Evolutionary conservation across 768 basidiomycete genomes (phyloP).

Genomic region (Leccinum rimulosum): DNA sequence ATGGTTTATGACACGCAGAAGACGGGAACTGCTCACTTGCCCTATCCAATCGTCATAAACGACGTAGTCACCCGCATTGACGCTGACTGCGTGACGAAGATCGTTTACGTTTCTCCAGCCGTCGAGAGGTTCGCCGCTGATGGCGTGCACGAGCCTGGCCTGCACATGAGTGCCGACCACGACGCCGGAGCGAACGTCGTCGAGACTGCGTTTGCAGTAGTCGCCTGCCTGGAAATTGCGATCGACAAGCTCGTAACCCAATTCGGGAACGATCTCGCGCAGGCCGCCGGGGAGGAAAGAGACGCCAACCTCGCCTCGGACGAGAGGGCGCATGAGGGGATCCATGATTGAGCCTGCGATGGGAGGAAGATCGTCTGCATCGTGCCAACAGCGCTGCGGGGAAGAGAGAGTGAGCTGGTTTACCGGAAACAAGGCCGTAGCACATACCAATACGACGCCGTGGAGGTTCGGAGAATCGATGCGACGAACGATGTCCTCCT

Average conservation of each 20-base stretch:
- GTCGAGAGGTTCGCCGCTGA: constrained; percentile 55
- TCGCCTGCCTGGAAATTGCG: constrained; percentile 78
- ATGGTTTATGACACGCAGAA: constrained; percentile 5
- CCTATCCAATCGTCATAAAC: constrained; percentile 86
- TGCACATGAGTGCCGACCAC: constrained; percentile 61
- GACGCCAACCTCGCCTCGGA: constrained; percentile 80
- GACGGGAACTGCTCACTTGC: constrained; percentile 52
- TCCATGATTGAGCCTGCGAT: constrained; percentile 46
- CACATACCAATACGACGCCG: constrained; percentile 63
- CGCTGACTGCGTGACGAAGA: constrained; percentile 52
- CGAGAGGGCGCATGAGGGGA: constrained; percentile 72
- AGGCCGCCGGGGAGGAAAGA: constrained; percentile 55
- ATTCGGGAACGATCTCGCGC: constrained; percentile 71
- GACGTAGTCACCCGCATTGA: constrained; percentile 82
- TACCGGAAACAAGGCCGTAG: not conserved
- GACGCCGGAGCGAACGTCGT: constrained; percentile 74
- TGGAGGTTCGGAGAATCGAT: constrained; percentile 39
- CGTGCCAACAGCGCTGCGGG: constrained; percentile 84
- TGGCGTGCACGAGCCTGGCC: constrained; percentile 72
- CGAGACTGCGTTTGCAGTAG: constrained; percentile 73
- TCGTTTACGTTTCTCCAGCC: constrained; percentile 64
- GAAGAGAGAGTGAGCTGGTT: constrained; percentile 6
- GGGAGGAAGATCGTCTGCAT: constrained; percentile 66
- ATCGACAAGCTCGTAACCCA: constrained; percentile 67
- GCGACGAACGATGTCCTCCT: constrained; percentile 63